Percentiles rank a stretch among this genome's conserved stretches.
phyloP scores from a whole-genome alignment of 176 grass and related monocot genomes.

The Puccinellia tenuiflora region DNA sequence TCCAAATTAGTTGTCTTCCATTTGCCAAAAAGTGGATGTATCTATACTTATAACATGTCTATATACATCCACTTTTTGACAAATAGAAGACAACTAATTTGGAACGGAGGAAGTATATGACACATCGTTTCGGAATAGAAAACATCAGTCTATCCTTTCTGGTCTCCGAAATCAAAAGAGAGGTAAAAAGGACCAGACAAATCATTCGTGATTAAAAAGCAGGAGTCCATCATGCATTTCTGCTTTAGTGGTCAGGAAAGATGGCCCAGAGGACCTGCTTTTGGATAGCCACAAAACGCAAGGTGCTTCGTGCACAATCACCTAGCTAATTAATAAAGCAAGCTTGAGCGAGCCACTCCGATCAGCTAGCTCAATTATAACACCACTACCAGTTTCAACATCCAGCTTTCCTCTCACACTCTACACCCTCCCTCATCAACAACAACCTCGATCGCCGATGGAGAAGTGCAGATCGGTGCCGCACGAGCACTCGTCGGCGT shows the following conservation, averaged over 20 bases:
- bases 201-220: background rate
- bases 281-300: background rate
- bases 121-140: background rate
- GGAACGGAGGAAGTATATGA: too few relatives aligned
- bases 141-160: background rate
- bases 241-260: slow-evolving; percentile 19
- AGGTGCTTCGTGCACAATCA: slow-evolving; percentile 3
- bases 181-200: background rate
- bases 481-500: slow-evolving; percentile 50
- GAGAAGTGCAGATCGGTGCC: slow-evolving; percentile 91
- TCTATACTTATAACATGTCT: too few relatives aligned
- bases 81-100: too few relatives aligned
- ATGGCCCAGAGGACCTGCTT: background rate
- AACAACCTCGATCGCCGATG: slow-evolving; percentile 25
- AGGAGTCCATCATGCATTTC: background rate
- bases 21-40: too few relatives aligned
- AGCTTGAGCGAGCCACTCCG: background rate
- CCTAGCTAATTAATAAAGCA: slow-evolving; percentile 29
- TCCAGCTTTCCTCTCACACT: slow-evolving; percentile 4
- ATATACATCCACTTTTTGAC: too few relatives aligned
- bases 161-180: background rate
- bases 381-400: background rate
- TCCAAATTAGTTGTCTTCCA: too few relatives aligned
- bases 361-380: slow-evolving; percentile 27
- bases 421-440: background rate